Percentiles rank a stretch among this genome's conserved stretches.
Evolutionary conservation across 2,329 filamentous ascomycete genomes (phyloP).

Genomic region (Colletotrichum orchidophilum): DNA sequence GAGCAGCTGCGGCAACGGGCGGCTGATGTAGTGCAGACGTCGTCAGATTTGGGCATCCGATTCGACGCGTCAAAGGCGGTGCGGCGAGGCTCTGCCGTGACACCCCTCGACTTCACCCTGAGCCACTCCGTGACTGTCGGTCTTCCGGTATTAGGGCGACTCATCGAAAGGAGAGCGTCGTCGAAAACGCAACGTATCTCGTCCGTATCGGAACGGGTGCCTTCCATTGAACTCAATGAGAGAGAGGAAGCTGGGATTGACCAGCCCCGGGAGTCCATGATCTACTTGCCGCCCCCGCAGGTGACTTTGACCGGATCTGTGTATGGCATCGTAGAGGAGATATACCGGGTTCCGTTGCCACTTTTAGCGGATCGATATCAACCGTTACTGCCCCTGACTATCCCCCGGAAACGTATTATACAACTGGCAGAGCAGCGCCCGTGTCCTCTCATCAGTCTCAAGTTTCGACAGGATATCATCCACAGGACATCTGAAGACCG

Average conservation of each 20-base stretch:
- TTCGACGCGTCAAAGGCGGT: slow-evolving; percentile 43
- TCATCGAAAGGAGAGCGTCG: slow-evolving; percentile 34
- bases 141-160: slow-evolving; percentile 43
- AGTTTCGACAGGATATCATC: slow-evolving; percentile 51
- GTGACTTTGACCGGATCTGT: slow-evolving; percentile 51
- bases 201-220: slow-evolving; percentile 32
- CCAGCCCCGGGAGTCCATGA: slow-evolving; percentile 12
- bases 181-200: not conserved
- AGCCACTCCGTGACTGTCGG: slow-evolving; percentile 49
- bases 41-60: slow-evolving; percentile 50
- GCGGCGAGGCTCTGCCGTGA: slow-evolving; percentile 29
- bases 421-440: slow-evolving; percentile 50
- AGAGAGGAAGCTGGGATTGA: not conserved
- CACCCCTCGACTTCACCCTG: slow-evolving; percentile 50
- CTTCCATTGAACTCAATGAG: slow-evolving; percentile 23
- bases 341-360: slow-evolving; percentile 42
- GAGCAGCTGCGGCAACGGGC: slow-evolving; percentile 37
- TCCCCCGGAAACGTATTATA: slow-evolving; percentile 46
- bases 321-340: slow-evolving; percentile 49
- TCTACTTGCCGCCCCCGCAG: slow-evolving; percentile 41
- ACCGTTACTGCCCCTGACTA: slow-evolving; percentile 46
- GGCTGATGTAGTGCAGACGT: slow-evolving; percentile 39
- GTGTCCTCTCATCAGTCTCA: slow-evolving; percentile 48
- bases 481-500: slow-evolving; percentile 16
- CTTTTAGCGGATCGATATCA: slow-evolving; percentile 51